Conservation (phyloP, 2,329 filamentous ascomycete species). For the Verticillium nubilum region DNA sequence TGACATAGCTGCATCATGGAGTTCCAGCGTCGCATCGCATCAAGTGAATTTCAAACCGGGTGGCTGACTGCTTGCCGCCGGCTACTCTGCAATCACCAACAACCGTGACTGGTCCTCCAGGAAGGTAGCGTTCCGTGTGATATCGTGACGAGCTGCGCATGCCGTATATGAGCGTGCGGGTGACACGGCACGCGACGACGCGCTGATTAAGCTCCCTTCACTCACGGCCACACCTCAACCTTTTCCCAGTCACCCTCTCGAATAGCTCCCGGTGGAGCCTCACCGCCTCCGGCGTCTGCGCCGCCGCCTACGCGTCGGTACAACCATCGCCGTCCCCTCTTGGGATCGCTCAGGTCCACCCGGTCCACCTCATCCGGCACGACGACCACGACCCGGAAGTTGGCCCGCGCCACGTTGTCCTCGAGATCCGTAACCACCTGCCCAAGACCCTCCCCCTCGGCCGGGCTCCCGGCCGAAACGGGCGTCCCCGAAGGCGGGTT, state of each 20-base stretch:
- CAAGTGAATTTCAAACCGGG: background rate
- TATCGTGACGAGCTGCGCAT: background rate
- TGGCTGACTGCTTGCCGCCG: background rate
- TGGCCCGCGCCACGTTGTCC: conserved; percentile 63
- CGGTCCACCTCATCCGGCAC: conserved; percentile 72
- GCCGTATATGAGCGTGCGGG: background rate
- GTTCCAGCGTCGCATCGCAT: background rate
- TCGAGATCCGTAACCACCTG: conserved; percentile 66
- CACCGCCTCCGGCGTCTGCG: conserved; percentile 17
- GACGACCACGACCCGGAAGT: conserved; percentile 82
- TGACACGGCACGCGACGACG: background rate
- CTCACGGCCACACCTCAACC: conserved; percentile 66
- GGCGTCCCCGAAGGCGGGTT: conserved; percentile 64
- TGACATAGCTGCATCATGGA: background rate
- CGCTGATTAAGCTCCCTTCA: conserved; percentile 19
- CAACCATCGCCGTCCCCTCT: conserved; percentile 56
- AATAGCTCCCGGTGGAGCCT: conserved; percentile 22
- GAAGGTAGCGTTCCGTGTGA: background rate
- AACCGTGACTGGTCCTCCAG: background rate
- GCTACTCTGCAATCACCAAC: background rate
- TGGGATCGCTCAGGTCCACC: conserved; percentile 64
- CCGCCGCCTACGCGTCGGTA: conserved; percentile 53
- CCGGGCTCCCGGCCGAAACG: conserved; percentile 37
- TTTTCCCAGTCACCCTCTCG: conserved; percentile 53
- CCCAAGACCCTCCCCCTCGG: conserved; percentile 38